These are phyloP conservation scores for Cladosporium colombiae DNA, from an alignment of 2,329 filamentous ascomycete genomes.

Conservation along the genomic window DNA sequence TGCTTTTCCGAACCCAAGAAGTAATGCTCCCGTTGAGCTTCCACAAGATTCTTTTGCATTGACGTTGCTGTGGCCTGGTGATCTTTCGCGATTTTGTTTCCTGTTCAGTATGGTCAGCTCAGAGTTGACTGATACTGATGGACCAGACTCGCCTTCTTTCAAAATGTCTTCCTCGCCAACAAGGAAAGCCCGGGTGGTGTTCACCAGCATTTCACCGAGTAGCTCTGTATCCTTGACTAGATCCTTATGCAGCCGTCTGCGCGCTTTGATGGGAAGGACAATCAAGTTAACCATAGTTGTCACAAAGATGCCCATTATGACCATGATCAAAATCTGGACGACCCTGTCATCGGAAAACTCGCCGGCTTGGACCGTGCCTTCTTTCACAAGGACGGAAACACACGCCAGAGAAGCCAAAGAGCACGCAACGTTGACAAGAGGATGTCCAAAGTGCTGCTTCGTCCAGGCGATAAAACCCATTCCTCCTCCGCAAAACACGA, in stretches of 20 bases:
- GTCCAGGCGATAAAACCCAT: conserved; percentile 72
- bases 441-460: conserved; percentile 41
- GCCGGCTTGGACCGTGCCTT: conserved; percentile 80
- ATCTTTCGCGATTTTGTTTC: conserved; percentile 54
- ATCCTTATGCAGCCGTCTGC: conserved; percentile 70
- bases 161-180: conserved; percentile 80
- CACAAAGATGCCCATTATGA: conserved; percentile 72
- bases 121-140: background rate
- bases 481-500: conserved; percentile 82
- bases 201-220: conserved; percentile 76
- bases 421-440: conserved; percentile 59
- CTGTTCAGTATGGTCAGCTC: conserved; percentile 41
- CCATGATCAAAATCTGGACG: conserved; percentile 77
- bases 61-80: conserved; percentile 69
- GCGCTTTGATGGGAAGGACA: conserved; percentile 76
- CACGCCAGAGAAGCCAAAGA: conserved; percentile 85
- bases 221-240: conserved; percentile 73
- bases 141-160: conserved; percentile 8
- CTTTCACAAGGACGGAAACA: conserved; percentile 87
- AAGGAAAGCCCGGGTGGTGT: conserved; percentile 80
- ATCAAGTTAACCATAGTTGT: conserved; percentile 74
- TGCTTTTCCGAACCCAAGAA: conserved; percentile 75
- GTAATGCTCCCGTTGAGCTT: conserved; percentile 89
- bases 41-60: conserved; percentile 75
- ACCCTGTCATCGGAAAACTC: conserved; percentile 82